Evolutionary conservation across 2,329 filamentous ascomycete species (phyloP).

Genomic region (Hypoxylon sp.): DNA sequence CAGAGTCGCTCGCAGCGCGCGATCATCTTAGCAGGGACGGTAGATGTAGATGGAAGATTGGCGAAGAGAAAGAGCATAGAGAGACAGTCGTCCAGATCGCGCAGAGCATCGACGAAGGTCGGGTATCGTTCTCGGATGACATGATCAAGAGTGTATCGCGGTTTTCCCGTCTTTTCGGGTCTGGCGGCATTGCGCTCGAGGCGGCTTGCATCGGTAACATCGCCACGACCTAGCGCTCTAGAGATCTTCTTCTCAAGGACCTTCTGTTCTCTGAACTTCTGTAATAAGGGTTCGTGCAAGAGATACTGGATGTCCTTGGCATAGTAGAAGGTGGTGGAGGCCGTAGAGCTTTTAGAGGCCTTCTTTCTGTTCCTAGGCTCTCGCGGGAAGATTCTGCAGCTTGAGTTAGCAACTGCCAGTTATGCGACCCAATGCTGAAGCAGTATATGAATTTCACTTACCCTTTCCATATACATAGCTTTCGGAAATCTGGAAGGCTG

Average conservation of each 20-base stretch:
- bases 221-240: slow-evolving; percentile 89
- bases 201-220: slow-evolving; percentile 88
- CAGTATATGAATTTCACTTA: slow-evolving; percentile 37
- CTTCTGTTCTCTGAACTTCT: slow-evolving; percentile 98
- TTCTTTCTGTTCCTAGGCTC: slow-evolving; percentile 98
- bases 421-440: slow-evolving; percentile 2
- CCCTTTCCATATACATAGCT: slow-evolving; percentile 99
- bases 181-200: slow-evolving; percentile 88
- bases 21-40: slow-evolving; percentile 95
- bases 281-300: slow-evolving; percentile 92
- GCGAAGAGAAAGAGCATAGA: slow-evolving; percentile 98
- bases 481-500: slow-evolving; percentile 95
- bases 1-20: slow-evolving; percentile 93
- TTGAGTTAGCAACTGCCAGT: slow-evolving; percentile 8
- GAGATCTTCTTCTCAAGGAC: slow-evolving; percentile 97
- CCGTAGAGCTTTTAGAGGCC: slow-evolving; percentile 90
- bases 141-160: slow-evolving; percentile 92
- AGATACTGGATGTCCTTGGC: slow-evolving; percentile 98
- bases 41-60: slow-evolving; percentile 90
- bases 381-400: slow-evolving; percentile 85
- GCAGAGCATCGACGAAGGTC: slow-evolving; percentile 92
- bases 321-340: slow-evolving; percentile 92
- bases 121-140: slow-evolving; percentile 98
- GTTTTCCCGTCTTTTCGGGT: slow-evolving; percentile 91
- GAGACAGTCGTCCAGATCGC: slow-evolving; percentile 95